Evolutionary conservation across 2,329 filamentous ascomycete species (phyloP).

Genomic region (Trichoderma sp.): DNA sequence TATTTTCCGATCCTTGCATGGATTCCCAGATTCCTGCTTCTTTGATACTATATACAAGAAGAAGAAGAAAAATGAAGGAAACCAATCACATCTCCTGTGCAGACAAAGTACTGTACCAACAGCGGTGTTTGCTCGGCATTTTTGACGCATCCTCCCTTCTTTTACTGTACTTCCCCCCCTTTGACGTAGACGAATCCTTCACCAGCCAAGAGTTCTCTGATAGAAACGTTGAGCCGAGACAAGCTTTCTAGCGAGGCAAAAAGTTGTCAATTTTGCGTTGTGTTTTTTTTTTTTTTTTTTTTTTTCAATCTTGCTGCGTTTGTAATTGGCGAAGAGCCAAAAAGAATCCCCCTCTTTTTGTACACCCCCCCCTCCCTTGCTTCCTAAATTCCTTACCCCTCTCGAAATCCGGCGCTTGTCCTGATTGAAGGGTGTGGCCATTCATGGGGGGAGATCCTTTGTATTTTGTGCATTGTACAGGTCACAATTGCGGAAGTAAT

Average conservation of each 20-base stretch:
- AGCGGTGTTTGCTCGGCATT: neutral
- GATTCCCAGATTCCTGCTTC: neutral
- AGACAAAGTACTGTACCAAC: neutral
- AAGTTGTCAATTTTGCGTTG: too few relatives aligned
- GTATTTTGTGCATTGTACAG: neutral
- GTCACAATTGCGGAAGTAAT: neutral
- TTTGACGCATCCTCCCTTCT: neutral
- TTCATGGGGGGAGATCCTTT: neutral
- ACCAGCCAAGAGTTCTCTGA: neutral
- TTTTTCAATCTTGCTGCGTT: neutral
- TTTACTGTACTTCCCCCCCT: neutral
- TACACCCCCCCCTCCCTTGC: neutral
- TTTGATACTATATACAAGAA: too few relatives aligned
- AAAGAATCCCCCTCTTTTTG: neutral
- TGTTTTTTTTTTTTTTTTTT: too few relatives aligned
- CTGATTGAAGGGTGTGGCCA: neutral
- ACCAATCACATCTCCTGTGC: neutral
- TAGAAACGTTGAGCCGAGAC: neutral
- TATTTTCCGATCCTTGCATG: neutral
- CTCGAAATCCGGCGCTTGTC: slow-evolving; percentile 1
- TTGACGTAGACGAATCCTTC: neutral
- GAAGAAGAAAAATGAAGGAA: neutral
- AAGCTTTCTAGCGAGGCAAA: too few relatives aligned
- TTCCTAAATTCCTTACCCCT: neutral
- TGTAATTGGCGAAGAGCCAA: neutral